phyloP scores from a whole-genome alignment of 2,329 filamentous ascomycete species.

The Penicillium glabrum region DNA sequence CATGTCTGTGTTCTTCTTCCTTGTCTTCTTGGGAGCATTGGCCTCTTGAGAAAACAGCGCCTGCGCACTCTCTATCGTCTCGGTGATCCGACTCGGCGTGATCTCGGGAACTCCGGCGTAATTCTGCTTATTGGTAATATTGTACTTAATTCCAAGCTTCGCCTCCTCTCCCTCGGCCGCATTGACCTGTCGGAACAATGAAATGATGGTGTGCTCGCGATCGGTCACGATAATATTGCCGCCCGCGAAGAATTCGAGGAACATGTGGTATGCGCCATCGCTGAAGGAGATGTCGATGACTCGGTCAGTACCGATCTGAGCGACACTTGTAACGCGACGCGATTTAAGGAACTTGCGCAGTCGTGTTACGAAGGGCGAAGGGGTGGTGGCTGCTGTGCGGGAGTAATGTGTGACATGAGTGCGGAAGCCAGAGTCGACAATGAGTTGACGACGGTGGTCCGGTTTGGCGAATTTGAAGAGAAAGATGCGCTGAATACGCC shows the following conservation, averaged over 20 bases:
- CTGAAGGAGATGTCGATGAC: slow-evolving; percentile 92
- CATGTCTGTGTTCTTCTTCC: slow-evolving; percentile 72
- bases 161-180: slow-evolving; percentile 77
- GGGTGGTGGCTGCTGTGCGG: slow-evolving; percentile 78
- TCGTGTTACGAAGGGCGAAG: slow-evolving; percentile 80
- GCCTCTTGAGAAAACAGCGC: slow-evolving; percentile 39
- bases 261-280: slow-evolving; percentile 83
- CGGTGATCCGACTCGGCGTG: slow-evolving; percentile 69
- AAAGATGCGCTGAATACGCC: slow-evolving; percentile 69
- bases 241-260: slow-evolving; percentile 92
- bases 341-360: slow-evolving; percentile 88
- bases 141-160: slow-evolving; percentile 74
- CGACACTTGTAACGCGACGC: slow-evolving; percentile 74
- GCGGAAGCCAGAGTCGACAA: slow-evolving; percentile 94
- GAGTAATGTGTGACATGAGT: slow-evolving; percentile 91
- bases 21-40: slow-evolving; percentile 61
- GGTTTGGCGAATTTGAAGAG: slow-evolving; percentile 94
- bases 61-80: slow-evolving; percentile 67
- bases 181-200: slow-evolving; percentile 77
- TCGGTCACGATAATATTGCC: slow-evolving; percentile 95
- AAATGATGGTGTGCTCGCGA: slow-evolving; percentile 75
- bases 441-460: slow-evolving; percentile 80
- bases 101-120: slow-evolving; percentile 72
- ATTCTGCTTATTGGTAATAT: slow-evolving; percentile 79
- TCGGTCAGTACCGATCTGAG: slow-evolving; percentile 88